These are phyloP conservation scores for Asterionellopsis glacialis DNA, from an alignment of 108 stramenopile species.

Conservation along the genomic window DNA sequence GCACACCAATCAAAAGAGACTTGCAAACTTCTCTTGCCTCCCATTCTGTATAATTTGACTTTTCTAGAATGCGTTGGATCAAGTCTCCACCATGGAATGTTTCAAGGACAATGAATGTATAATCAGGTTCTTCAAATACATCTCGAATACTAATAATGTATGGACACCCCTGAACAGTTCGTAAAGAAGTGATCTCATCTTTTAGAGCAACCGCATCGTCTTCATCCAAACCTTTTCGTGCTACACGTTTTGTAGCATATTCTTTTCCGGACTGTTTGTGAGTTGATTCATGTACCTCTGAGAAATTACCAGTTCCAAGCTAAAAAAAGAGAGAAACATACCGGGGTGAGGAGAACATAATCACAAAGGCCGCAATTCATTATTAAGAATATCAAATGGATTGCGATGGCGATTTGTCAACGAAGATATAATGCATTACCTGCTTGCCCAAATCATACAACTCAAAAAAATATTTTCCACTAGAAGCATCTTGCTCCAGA, in stretches of 20 bases:
- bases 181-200: conserved; percentile 58
- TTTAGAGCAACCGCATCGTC: conserved; percentile 57
- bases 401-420: no score
- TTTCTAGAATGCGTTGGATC: conserved; percentile 86
- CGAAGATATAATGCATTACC: conserved; percentile 1
- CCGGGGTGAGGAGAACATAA: neutral
- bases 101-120: conserved; percentile 72
- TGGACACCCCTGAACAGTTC: conserved; percentile 43
- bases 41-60: conserved; percentile 64
- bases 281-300: conserved; percentile 50
- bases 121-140: conserved; percentile 65
- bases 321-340: neutral
- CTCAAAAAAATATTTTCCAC: conserved; percentile 18
- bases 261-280: conserved; percentile 38
- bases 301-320: conserved; percentile 70
- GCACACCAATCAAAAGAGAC: conserved; percentile 61
- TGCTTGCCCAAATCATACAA: conserved; percentile 26
- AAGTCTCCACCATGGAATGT: conserved; percentile 84
- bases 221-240: conserved; percentile 48
- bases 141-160: conserved; percentile 69
- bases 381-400: neutral
- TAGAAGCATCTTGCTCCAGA: conserved; percentile 2
- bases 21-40: conserved; percentile 63
- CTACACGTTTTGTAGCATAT: conserved; percentile 59
- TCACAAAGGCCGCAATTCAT: neutral